phyloP scores from a whole-genome alignment of 306 rosid species.

The Glycine soja region DNA sequence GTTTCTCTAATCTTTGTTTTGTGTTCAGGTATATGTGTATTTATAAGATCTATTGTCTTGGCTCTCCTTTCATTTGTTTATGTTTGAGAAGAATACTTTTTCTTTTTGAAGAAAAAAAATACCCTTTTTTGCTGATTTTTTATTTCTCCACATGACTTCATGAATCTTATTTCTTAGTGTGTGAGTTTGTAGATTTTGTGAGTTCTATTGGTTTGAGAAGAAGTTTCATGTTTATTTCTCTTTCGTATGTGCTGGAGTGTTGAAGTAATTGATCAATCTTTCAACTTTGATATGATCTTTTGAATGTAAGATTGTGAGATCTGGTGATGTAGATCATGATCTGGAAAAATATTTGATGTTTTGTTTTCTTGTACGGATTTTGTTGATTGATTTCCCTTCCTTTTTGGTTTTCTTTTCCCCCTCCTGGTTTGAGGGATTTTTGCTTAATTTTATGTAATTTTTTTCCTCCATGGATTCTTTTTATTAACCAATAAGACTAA shows the following conservation, averaged over 20 bases:
- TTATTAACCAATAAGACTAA: not conserved
- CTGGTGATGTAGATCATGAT: conserved; percentile 44
- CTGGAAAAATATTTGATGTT: conserved; percentile 24
- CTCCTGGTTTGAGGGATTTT: not conserved
- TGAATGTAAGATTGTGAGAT: conserved; percentile 39
- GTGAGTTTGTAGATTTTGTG: conserved; percentile 13
- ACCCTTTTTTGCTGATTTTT: not conserved
- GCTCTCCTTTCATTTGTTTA: conserved; percentile 26
- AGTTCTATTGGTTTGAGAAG: conserved; percentile 1
- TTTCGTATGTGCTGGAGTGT: conserved; percentile 21
- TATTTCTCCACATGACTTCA: not conserved
- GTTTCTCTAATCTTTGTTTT: not conserved
- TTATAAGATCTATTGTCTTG: conserved; percentile 26
- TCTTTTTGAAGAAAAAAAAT: not conserved
- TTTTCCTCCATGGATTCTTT: not conserved
- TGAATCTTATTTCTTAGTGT: not conserved
- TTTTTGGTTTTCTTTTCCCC: not conserved
- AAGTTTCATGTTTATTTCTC: not conserved
- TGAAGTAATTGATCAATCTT: not conserved
- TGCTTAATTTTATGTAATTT: conserved; percentile 4
- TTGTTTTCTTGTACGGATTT: conserved; percentile 14
- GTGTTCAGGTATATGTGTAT: not conserved
- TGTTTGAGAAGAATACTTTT: not conserved
- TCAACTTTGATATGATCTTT: conserved; percentile 37
- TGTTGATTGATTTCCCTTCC: not conserved